Percentiles rank a stretch among this genome's conserved stretches.
phyloP scores from a whole-genome alignment of 1,139 yeast species.

The Suhomyces bolitotheri region DNA sequence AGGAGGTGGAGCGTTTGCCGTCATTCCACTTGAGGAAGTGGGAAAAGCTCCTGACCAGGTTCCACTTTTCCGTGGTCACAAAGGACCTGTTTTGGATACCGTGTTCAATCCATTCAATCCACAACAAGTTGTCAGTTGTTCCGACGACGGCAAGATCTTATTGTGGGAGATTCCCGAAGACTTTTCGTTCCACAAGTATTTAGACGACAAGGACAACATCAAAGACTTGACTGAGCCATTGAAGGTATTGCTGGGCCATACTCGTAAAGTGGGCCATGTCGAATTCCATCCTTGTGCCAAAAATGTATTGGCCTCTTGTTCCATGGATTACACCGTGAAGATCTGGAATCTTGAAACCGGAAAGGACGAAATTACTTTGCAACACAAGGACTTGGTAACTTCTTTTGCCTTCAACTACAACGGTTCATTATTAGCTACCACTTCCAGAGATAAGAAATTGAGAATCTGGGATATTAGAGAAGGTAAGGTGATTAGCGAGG shows the following conservation, averaged over 20 bases:
- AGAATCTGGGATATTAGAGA: slow-evolving; percentile 89
- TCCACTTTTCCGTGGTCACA: slow-evolving; percentile 92
- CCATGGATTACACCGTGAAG: slow-evolving; percentile 87
- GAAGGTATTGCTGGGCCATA: slow-evolving; percentile 77
- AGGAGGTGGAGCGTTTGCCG: slow-evolving; percentile 97
- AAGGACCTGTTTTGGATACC: slow-evolving; percentile 92
- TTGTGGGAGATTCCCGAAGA: slow-evolving; percentile 85
- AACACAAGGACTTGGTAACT: slow-evolving; percentile 87
- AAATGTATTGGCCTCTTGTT: slow-evolving; percentile 83
- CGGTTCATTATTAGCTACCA: slow-evolving; percentile 83
- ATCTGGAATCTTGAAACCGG: slow-evolving; percentile 86
- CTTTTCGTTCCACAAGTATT: slow-evolving; percentile 64
- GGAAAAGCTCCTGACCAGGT: slow-evolving; percentile 96
- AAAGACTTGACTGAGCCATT: slow-evolving; percentile 68
- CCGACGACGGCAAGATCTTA: slow-evolving; percentile 88
- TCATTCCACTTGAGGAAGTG: slow-evolving; percentile 78
- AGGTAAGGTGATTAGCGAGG: slow-evolving; percentile 76
- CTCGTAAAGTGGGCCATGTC: slow-evolving; percentile 92
- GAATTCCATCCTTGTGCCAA: slow-evolving; percentile 86
- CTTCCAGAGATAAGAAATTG: slow-evolving; percentile 87
- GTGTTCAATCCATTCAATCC: slow-evolving; percentile 90
- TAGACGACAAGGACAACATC: slow-evolving; percentile 62
- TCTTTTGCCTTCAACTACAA: slow-evolving; percentile 88
- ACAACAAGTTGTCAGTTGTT: slow-evolving; percentile 73
- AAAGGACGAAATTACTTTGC: slow-evolving; percentile 66